Evolutionary conservation across 345 rosid species (phyloP).

Genomic region (Pistacia vera): DNA sequence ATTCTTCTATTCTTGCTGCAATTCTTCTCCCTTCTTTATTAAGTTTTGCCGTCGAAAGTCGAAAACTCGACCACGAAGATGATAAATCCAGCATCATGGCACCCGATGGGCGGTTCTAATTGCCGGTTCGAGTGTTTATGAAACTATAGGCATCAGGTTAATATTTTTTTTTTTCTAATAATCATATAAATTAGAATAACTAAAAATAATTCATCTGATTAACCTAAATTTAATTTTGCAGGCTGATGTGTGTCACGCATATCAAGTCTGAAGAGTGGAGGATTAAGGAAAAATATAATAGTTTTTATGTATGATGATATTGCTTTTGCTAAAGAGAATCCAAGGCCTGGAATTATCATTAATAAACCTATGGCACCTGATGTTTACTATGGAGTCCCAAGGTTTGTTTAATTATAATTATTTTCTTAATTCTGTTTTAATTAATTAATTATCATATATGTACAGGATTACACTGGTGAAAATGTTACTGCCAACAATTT

Average conservation of each 20-base stretch:
- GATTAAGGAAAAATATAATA: slow-evolving; percentile 64
- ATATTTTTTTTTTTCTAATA: not conserved
- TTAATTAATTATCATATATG: not conserved
- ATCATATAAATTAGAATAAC: no score
- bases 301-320: slow-evolving; percentile 89
- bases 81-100: slow-evolving; percentile 19
- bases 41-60: not conserved
- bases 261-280: slow-evolving; percentile 59
- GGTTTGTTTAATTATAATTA: slow-evolving; percentile 28
- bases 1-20: not conserved
- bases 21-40: not conserved
- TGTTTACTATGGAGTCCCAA: slow-evolving; percentile 69
- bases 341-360: slow-evolving; percentile 64
- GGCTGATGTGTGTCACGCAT: slow-evolving; percentile 84
- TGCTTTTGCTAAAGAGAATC: slow-evolving; percentile 44
- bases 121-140: slow-evolving; percentile 50
- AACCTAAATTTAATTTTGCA: slow-evolving; percentile 17
- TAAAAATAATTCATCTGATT: no score
- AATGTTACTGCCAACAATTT: slow-evolving; percentile 47
- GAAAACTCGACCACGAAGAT: not conserved
- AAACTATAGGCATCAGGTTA: slow-evolving; percentile 56
- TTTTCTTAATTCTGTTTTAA: not conserved
- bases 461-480: slow-evolving; percentile 56
- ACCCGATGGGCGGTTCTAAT: slow-evolving; percentile 72
- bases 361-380: slow-evolving; percentile 60